Percentiles rank a stretch among this genome's conserved stretches.
Evolutionary conservation across 345 rosid genomes (phyloP).

Genomic region (Sonneratia caseolaris): DNA sequence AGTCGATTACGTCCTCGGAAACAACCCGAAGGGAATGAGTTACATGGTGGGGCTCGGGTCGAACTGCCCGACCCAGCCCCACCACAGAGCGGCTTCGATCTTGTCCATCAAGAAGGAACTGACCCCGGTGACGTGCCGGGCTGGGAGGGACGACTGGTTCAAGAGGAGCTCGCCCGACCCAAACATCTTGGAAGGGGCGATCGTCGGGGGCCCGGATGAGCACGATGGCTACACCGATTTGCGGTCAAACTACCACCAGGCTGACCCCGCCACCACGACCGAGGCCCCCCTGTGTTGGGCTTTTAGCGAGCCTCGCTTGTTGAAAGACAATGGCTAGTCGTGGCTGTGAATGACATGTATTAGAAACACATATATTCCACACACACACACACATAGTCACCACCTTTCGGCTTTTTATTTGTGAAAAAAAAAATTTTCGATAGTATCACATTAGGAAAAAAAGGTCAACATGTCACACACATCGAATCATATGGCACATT

Average conservation of each 20-base stretch:
- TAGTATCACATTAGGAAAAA: too few relatives aligned
- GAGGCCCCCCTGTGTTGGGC: slow-evolving; percentile 53
- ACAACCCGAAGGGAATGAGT: slow-evolving; percentile 36
- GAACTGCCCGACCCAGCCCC: slow-evolving; percentile 29
- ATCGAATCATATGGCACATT: too few relatives aligned
- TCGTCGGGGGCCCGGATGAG: slow-evolving; percentile 63
- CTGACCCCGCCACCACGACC: slow-evolving; percentile 41
- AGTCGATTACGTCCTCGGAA: slow-evolving; percentile 40
- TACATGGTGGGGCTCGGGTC: slow-evolving; percentile 50
- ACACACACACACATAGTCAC: too few relatives aligned
- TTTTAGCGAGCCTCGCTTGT: slow-evolving; percentile 39
- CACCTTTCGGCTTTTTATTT: too few relatives aligned
- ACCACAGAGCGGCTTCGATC: slow-evolving; percentile 39
- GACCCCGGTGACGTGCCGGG: slow-evolving; percentile 21
- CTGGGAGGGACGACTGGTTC: slow-evolving; percentile 34
- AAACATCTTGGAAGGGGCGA: slow-evolving; percentile 47
- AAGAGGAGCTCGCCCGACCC: slow-evolving; percentile 34
- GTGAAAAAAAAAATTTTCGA: too few relatives aligned
- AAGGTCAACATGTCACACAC: too few relatives aligned
- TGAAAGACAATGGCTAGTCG: too few relatives aligned
- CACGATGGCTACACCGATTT: slow-evolving; percentile 38
- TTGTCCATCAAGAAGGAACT: slow-evolving; percentile 25
- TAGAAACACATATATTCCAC: too few relatives aligned
- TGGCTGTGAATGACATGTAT: too few relatives aligned
- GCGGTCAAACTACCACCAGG: slow-evolving; percentile 37